These are phyloP conservation scores for Sherardia arvensis DNA, from an alignment of 257 asterid genomes.

Conservation along the genomic window DNA sequence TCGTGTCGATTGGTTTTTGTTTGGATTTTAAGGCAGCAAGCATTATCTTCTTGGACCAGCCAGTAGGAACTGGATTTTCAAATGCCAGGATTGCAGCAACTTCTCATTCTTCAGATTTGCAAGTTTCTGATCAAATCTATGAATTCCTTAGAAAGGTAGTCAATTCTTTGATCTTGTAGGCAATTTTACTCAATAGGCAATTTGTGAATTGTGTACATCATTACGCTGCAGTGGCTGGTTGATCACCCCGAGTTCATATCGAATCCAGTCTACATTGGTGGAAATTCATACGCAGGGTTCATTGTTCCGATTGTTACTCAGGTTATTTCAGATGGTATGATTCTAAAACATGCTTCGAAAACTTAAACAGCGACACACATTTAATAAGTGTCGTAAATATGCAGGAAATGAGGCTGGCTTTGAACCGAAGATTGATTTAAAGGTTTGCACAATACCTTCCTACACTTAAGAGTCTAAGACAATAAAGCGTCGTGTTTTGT, in stretches of 20 bases:
- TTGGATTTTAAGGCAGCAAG: slow-evolving; percentile 14
- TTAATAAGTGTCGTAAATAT: neutral
- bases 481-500: neutral
- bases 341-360: neutral
- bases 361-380: too few species aligned
- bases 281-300: slow-evolving; percentile 21
- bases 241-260: slow-evolving; percentile 18
- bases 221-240: slow-evolving; percentile 24
- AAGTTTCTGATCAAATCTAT: slow-evolving; percentile 11
- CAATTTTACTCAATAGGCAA: neutral
- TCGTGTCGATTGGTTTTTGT: too few species aligned
- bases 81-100: slow-evolving; percentile 19
- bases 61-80: slow-evolving; percentile 26
- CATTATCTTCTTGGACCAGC: slow-evolving; percentile 20
- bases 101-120: slow-evolving; percentile 5
- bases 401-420: slow-evolving; percentile 18
- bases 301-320: slow-evolving; percentile 19
- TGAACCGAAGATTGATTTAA: slow-evolving; percentile 14
- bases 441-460: slow-evolving; percentile 11
- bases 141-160: slow-evolving; percentile 24
- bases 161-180: neutral
- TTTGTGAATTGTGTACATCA: too few species aligned
- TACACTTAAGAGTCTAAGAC: neutral
- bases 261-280: slow-evolving; percentile 19
- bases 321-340: slow-evolving; percentile 17